Base-by-base conservation (phyloP, 257 asterid species). In the Anisodus acutangulus region DNA sequence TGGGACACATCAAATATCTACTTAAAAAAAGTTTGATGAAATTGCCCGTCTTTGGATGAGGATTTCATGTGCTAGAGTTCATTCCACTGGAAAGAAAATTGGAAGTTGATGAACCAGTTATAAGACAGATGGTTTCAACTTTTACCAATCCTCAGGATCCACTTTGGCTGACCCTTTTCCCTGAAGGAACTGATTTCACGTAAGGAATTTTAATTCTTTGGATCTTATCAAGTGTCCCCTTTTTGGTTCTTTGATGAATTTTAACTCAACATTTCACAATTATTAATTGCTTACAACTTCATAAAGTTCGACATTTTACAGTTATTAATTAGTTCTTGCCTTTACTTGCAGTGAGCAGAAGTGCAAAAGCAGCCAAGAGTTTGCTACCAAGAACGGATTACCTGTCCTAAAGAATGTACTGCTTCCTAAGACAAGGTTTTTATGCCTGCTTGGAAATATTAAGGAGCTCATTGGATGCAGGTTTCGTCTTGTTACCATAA, bases 131-230 rank as follows among this genome's bases (percentile, higher is more conserved):
- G 92, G 88, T 95, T 13, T 89, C 90, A 3, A 85, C 86, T 3
- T 95, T 92, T 15, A 90, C 62, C 79, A 92, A 92, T 86, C 92
- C 93, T 58, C 87, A 62, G 19, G 95, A 92, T 88, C 91, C 92
- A 70, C 89, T 95, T 39, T 95, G 98, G 98, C 97, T 95, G 82
- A 97, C 92, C 79, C 85, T 95, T 86, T 95, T 95, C 76, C 98
- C 98, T 0, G 98, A 95, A 91, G 98, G 97, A 90, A 93, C 97
- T 31, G 98, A 95, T 92, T 95, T 92, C 92, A 95, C 94, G 98
- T 93, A 90, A 22, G 83, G 35, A 60, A 60, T n/a, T 17, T 7
- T 60, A 58, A 58, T 58, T 58, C 63, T 58, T 57, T 4, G 35
- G n/a, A 60, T 17, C 67, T 60, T 60, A 60, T 59, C 10, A 59